Evolutionary conservation across 2,329 filamentous ascomycete genomes (phyloP), one percentile per base, ranked within the genome.

Genomic region (Clonostachys chloroleuca): DNA sequence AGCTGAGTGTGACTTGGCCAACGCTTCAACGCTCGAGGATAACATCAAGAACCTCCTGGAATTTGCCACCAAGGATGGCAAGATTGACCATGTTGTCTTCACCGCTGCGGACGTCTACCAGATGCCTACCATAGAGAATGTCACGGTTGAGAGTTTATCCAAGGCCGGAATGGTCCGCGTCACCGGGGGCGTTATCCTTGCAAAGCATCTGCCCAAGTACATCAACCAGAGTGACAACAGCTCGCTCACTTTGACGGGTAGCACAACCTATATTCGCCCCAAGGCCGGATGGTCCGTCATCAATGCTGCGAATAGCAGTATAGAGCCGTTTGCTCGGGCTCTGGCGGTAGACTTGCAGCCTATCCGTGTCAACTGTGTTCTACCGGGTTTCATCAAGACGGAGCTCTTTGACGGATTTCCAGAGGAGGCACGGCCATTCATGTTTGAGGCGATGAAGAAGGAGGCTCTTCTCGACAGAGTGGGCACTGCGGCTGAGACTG

Each of bases 271-370:
- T 5, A 68, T 79, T 54, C 71, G 71, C 17, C 82, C 83, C 0
- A 60, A 67, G 1, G 67, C 72, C 1, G 67, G 74, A 18, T 83
- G 77, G 76, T 63, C 65, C 5, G 63, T 81, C 17, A 52, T 80
- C 2, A 68, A 69, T 1, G 63, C 65, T 3, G 77, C 73, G 45
- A 73, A 70, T 0, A 72, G 75, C 0, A 81, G 74, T 1, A 52
- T 80, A 7, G 68, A 80, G 44, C 72, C 74, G 4, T 69, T 86
- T 58, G 68, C 71, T 3, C 68, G 77, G 3, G 74, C 70, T 4
- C 63, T 88, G 34, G 84, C 84, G 3, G 55, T 86, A 34, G 83
- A 87, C 55, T 56, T 89, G 47, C 74, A 73, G 51, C 84, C 84
- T 0, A 62, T 86, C 9, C 66, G 85, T 3, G 82, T 86, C 24